These are phyloP conservation scores for Camelina neglecta DNA, from an alignment of 345 rosid species.

Conservation along the genomic window DNA sequence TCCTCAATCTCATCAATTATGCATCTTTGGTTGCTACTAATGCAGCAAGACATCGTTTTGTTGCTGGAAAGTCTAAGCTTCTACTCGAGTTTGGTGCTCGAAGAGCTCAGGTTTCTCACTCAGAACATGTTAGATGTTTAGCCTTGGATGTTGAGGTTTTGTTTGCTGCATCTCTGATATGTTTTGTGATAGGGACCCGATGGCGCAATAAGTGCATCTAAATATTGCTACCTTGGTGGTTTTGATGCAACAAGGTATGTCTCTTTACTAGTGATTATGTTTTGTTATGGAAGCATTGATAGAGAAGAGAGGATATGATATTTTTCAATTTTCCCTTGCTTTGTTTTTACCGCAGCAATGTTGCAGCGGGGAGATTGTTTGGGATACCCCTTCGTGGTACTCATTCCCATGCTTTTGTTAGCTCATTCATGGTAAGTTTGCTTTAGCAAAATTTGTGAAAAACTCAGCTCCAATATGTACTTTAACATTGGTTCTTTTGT, in stretches of 20 bases:
- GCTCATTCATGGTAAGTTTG: conserved; percentile 82
- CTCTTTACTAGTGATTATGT: not conserved
- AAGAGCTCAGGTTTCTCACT: conserved; percentile 80
- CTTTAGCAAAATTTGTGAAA: not conserved
- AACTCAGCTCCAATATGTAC: not conserved
- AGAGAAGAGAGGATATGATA: not conserved
- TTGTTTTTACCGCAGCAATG: conserved; percentile 64
- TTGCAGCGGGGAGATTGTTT: conserved; percentile 86
- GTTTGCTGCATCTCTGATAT: conserved; percentile 36
- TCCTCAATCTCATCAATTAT: conserved; percentile 80
- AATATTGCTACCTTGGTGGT: conserved; percentile 91
- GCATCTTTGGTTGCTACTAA: conserved; percentile 95
- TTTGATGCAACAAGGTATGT: conserved; percentile 93
- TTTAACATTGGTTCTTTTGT: conserved; percentile 41
- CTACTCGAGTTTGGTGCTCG: conserved; percentile 95
- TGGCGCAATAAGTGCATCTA: conserved; percentile 89
- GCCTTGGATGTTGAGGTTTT: not conserved
- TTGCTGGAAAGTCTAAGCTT: conserved; percentile 84
- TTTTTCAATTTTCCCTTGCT: not conserved
- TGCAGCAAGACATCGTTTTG: conserved; percentile 95
- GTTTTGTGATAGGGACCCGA: conserved; percentile 70
- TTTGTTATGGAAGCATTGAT: conserved; percentile 1
- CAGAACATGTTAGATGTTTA: not conserved
- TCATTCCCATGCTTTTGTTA: conserved; percentile 97
- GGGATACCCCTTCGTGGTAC: conserved; percentile 94